These are phyloP conservation scores for Leccinum pachyderme DNA, from an alignment of 1,284 basidiomycete species.

Conservation along the genomic window DNA sequence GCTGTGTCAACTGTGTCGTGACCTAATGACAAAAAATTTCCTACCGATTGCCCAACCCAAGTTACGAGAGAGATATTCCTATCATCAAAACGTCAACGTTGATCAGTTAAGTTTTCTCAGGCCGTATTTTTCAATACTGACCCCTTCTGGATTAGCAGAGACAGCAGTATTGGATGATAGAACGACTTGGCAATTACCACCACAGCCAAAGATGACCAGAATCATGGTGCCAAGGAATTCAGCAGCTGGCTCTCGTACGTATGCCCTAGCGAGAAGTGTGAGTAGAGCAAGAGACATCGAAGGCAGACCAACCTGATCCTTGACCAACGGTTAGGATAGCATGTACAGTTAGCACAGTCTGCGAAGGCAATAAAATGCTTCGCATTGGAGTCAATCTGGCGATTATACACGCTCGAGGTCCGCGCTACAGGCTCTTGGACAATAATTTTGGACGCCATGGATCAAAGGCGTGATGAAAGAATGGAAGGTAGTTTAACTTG, in stretches of 20 bases:
- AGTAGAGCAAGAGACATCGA: background rate
- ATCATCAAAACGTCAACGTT: conserved; percentile 4
- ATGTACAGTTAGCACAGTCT: conserved; percentile 27
- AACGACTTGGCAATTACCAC: conserved; percentile 62
- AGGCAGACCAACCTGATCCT: conserved; percentile 47
- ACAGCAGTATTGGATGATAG: conserved; percentile 52
- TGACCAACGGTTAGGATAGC: conserved; percentile 56
- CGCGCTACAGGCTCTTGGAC: conserved; percentile 15
- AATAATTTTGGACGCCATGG: conserved; percentile 21
- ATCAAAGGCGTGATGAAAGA: conserved; percentile 1
- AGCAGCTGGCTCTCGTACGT: conserved; percentile 59
- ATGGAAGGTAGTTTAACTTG: background rate
- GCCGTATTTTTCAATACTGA: conserved; percentile 36
- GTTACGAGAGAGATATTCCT: conserved; percentile 60
- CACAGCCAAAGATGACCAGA: conserved; percentile 65
- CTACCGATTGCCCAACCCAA: conserved; percentile 68
- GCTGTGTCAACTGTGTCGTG: conserved; percentile 1
- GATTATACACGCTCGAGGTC: conserved; percentile 11
- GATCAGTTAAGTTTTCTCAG: background rate
- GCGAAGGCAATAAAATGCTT: conserved; percentile 13
- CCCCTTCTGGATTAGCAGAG: conserved; percentile 55
- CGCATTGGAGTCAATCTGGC: conserved; percentile 3
- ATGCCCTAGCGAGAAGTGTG: conserved; percentile 31
- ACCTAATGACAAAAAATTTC: conserved; percentile 11
- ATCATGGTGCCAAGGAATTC: conserved; percentile 70